A percentile compares a stretch with the other conserved stretches of the same genome.
These are phyloP conservation scores for Paraurostyla sp. DNA, from an alignment of 73 alveolate genomes.

Conservation along the genomic window DNA sequence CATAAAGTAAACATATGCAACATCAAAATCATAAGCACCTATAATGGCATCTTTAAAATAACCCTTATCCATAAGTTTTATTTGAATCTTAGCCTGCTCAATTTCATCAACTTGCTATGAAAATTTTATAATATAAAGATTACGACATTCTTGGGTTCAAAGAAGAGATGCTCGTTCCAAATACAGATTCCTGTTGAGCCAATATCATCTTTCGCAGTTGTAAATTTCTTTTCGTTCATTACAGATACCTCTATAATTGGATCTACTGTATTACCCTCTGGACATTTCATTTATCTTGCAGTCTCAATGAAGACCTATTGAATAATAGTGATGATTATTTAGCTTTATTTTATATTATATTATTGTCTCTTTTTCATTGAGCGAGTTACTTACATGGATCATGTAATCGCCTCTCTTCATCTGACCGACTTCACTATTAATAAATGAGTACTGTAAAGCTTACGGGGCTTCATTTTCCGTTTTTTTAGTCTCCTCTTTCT, in stretches of 20 bases:
- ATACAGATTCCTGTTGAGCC: slow-evolving; percentile 69
- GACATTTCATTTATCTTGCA: slow-evolving; percentile 74
- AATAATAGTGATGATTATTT: not conserved
- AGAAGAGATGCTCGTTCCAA: slow-evolving; percentile 91
- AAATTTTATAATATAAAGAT: not conserved
- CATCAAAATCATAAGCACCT: slow-evolving; percentile 93
- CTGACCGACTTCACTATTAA: slow-evolving; percentile 55
- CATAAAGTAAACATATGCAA: slow-evolving; percentile 88
- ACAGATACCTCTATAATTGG: slow-evolving; percentile 81
- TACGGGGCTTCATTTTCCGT: slow-evolving; percentile 46
- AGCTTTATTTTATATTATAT: not conserved
- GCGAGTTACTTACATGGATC: slow-evolving; percentile 72
- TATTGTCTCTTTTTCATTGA: not conserved
- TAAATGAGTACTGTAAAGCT: no score
- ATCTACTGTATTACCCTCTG: slow-evolving; percentile 80
- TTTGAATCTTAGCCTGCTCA: slow-evolving; percentile 72
- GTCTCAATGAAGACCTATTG: slow-evolving; percentile 73
- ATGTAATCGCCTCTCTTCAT: slow-evolving; percentile 83
- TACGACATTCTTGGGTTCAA: slow-evolving; percentile 75
- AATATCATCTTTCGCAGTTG: slow-evolving; percentile 81
- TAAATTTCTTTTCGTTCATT: slow-evolving; percentile 75
- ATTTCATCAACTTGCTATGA: slow-evolving; percentile 37
- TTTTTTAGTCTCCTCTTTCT: not conserved
- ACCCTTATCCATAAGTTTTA: slow-evolving; percentile 81
- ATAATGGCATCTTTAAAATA: slow-evolving; percentile 83